Evolutionary conservation across 23 red algal genomes (phyloP).

Genomic region (Gracilariopsis chorda): DNA sequence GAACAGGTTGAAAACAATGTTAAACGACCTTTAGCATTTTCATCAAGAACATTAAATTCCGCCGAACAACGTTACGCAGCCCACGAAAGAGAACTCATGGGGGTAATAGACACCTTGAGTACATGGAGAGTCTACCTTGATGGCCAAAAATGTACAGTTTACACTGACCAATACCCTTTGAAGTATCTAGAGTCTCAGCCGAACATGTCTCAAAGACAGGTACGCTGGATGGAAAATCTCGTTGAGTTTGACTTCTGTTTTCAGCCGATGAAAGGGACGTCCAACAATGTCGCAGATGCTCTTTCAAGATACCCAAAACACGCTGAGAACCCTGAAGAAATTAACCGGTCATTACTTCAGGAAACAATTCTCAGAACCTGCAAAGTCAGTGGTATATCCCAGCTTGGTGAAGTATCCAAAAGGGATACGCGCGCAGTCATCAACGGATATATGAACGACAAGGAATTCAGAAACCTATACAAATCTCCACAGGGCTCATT

Average conservation of each 20-base stretch:
- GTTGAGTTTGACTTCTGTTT: slow-evolving; percentile 3
- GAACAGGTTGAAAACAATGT: too few species aligned
- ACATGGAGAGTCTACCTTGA: background rate
- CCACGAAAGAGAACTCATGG: slow-evolving; percentile 1
- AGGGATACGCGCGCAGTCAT: too few species aligned
- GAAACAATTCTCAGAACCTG: too few species aligned
- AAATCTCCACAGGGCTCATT: too few species aligned
- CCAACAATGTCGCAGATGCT: background rate
- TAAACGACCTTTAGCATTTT: too few species aligned
- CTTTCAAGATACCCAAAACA: slow-evolving; percentile 4
- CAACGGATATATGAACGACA: too few species aligned
- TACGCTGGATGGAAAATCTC: background rate
- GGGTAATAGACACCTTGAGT: background rate
- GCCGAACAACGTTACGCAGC: background rate
- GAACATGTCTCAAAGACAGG: slow-evolving; percentile 13
- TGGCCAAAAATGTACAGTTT: background rate
- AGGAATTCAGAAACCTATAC: too few species aligned
- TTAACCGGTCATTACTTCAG: too few species aligned
- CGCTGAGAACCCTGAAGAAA: too few species aligned
- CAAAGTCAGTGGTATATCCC: too few species aligned
- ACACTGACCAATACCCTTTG: slow-evolving; percentile 5
- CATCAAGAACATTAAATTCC: too few species aligned
- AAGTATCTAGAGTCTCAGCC: background rate
- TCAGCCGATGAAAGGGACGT: background rate
- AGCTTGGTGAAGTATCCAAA: too few species aligned